Evolutionary conservation across 2,329 filamentous ascomycete species (phyloP).

Genomic region (Neophaeococcomyces mojaviensis): DNA sequence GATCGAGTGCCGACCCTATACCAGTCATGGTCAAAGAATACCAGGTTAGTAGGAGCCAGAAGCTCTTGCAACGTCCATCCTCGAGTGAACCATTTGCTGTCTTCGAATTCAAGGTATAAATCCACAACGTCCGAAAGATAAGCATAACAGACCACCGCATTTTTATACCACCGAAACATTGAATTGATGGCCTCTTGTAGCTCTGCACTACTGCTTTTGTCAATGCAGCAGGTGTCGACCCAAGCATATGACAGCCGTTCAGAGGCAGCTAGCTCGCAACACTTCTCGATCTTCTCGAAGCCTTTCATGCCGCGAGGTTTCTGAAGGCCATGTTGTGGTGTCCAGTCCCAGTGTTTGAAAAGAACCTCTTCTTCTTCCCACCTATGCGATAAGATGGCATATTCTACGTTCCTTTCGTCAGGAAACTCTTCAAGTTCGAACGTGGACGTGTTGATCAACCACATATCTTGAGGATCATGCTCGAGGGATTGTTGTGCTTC

Average conservation of each 20-base stretch:
- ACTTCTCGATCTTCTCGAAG: constrained; percentile 11
- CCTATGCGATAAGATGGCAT: constrained; percentile 24
- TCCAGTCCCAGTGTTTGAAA: constrained; percentile 26
- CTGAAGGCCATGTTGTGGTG: not conserved
- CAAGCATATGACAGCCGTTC: constrained; percentile 9
- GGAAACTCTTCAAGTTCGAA: constrained; percentile 7
- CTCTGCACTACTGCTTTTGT: constrained; percentile 19
- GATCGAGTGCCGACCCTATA: not conserved
- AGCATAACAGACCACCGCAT: constrained; percentile 11
- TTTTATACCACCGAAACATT: constrained; percentile 22
- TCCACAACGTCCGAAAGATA: constrained; percentile 12
- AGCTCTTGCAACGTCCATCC: constrained; percentile 20
- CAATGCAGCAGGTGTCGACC: constrained; percentile 20
- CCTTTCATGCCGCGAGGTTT: too few relatives aligned
- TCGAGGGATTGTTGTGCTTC: too few relatives aligned
- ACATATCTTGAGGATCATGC: constrained; percentile 7
- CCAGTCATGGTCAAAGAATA: constrained; percentile 23
- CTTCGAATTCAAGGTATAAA: not conserved
- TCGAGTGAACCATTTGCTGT: constrained; percentile 14
- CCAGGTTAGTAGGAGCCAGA: constrained; percentile 16
- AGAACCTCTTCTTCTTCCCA: constrained; percentile 25
- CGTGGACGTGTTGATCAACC: constrained; percentile 5
- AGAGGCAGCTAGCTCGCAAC: constrained; percentile 7
- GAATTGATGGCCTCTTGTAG: constrained; percentile 20
- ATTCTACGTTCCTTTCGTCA: constrained; percentile 8